Percentiles rank a stretch among this genome's conserved stretches.
Conservation (phyloP, 768 basidiomycete species). For the Dacryopinax spathularia region DNA sequence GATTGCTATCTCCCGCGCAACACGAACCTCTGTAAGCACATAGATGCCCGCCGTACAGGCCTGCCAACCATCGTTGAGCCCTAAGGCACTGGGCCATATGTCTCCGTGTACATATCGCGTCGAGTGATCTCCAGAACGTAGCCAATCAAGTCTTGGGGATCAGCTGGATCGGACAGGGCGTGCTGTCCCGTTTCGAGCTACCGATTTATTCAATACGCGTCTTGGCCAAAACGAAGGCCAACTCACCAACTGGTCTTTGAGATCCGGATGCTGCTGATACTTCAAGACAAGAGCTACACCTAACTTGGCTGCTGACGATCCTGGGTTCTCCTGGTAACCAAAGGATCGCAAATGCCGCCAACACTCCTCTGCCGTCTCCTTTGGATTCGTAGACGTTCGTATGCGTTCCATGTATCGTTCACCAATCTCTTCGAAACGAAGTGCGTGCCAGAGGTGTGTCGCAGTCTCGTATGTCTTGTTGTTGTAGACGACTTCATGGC, state of each 20-base stretch:
- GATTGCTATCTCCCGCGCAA: no score
- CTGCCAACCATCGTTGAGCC: background rate
- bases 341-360: background rate
- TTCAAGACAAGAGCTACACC: background rate
- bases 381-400: background rate
- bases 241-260: background rate
- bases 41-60: no score
- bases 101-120: background rate
- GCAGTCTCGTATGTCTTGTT: background rate
- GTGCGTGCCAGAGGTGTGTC: background rate
- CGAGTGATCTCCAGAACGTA: background rate
- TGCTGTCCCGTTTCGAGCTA: background rate
- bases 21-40: no score
- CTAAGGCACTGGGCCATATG: no score
- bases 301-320: background rate
- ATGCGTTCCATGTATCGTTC: background rate
- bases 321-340: background rate
- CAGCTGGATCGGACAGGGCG: background rate
- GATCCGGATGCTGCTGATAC: background rate
- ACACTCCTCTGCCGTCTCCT: background rate
- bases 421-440: background rate
- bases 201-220: background rate
- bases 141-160: background rate
- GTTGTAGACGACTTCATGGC: background rate
- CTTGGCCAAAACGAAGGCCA: no score